These are phyloP conservation scores for Serendipita sp. DNA, from an alignment of 1,284 basidiomycete genomes.

Conservation along the genomic window DNA sequence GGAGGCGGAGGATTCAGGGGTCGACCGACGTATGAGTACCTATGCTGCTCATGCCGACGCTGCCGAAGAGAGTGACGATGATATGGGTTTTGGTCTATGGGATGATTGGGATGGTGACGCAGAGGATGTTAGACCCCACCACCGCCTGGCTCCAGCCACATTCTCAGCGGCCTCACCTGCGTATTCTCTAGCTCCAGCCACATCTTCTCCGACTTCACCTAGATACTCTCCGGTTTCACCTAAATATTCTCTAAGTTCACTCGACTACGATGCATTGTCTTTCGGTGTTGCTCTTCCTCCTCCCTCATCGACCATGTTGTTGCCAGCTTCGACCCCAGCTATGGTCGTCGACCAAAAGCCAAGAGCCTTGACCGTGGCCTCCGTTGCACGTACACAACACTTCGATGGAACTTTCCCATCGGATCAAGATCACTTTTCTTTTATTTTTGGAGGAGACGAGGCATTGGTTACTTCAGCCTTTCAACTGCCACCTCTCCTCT, in stretches of 20 bases:
- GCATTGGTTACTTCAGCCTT: constrained; percentile 14
- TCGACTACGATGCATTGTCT: not conserved
- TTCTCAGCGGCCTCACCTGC: too few species aligned
- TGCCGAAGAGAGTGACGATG: too few species aligned
- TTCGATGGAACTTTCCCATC: constrained; percentile 34
- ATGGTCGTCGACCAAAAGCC: not conserved
- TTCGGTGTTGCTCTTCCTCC: not conserved
- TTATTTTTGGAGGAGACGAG: constrained; percentile 14
- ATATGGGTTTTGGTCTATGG: too few species aligned
- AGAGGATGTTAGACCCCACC: too few species aligned
- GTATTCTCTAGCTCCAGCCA: too few species aligned
- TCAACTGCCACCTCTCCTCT: constrained; percentile 16
- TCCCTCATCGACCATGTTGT: not conserved
- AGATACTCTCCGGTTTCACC: not conserved
- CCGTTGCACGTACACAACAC: constrained; percentile 21
- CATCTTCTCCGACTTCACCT: not conserved
- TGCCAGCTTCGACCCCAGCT: not conserved
- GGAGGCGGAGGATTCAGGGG: too few species aligned
- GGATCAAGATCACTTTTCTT: constrained; percentile 17
- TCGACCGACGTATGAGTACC: too few species aligned
- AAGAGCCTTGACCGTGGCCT: not conserved
- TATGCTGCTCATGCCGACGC: too few species aligned
- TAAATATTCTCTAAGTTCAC: not conserved
- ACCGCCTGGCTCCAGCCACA: too few species aligned
- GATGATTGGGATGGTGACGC: too few species aligned